A percentile compares a stretch with the other conserved stretches of the same genome.
Conservation (phyloP, 1,284 basidiomycete species). For the Malassezia slooffiae region DNA sequence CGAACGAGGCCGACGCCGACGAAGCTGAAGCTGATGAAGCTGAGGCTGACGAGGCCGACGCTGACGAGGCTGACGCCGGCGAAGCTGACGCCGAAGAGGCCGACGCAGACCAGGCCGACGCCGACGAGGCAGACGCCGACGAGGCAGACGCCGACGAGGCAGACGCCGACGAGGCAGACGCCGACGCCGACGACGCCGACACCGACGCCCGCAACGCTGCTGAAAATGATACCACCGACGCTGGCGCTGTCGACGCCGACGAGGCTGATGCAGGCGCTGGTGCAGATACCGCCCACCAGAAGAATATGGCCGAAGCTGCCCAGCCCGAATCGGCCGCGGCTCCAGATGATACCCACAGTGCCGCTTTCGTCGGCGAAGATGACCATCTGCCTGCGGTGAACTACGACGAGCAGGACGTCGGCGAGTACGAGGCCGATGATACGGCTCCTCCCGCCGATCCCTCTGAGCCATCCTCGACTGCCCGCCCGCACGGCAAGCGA, state of each 20-base stretch:
- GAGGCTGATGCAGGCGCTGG: too few species aligned
- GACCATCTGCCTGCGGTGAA: too few species aligned
- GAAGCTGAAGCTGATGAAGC: background rate
- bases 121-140: background rate
- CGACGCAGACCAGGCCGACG: background rate
- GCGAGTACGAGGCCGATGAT: too few species aligned
- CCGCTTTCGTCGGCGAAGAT: too few species aligned
- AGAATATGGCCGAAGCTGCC: too few species aligned
- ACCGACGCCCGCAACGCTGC: background rate
- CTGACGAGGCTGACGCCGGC: constrained; percentile 15
- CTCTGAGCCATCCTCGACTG: too few species aligned
- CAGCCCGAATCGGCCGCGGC: too few species aligned
- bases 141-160: background rate
- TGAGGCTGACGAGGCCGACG: constrained; percentile 3
- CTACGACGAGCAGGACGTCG: too few species aligned
- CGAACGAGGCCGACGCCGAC: background rate
- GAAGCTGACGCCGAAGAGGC: constrained; percentile 8
- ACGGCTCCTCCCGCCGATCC: too few species aligned
- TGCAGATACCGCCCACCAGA: too few species aligned
- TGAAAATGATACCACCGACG: background rate
- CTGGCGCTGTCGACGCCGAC: constrained; percentile 2
- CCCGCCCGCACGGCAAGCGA: too few species aligned
- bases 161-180: background rate
- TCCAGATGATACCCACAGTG: too few species aligned
- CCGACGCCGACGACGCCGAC: background rate